Percentiles rank a stretch among this genome's conserved stretches.
Evolutionary conservation across 2,329 filamentous ascomycete species (phyloP).

Genomic region (Capronia coronata): DNA sequence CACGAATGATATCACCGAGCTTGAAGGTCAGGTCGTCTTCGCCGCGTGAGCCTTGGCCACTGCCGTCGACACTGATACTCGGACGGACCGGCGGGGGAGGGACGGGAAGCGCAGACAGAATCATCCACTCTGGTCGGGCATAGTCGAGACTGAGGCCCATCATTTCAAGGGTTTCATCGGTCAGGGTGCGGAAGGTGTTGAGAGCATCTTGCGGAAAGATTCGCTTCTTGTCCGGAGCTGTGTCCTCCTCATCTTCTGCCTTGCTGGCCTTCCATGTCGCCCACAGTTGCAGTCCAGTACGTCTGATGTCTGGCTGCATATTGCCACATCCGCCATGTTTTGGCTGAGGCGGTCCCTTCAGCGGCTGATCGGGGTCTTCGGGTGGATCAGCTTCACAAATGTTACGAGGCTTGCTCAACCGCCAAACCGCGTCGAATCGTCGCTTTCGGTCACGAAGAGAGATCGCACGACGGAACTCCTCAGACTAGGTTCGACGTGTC

Average conservation of each 20-base stretch:
- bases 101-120: slow-evolving; percentile 88
- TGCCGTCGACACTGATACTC: slow-evolving; percentile 95
- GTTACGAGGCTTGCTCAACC: slow-evolving; percentile 81
- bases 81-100: slow-evolving; percentile 92
- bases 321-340: slow-evolving; percentile 90
- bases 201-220: slow-evolving; percentile 81
- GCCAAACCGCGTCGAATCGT: slow-evolving; percentile 89
- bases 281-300: slow-evolving; percentile 76
- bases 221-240: slow-evolving; percentile 66
- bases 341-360: slow-evolving; percentile 48
- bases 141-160: slow-evolving; percentile 94
- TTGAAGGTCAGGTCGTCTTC: slow-evolving; percentile 99
- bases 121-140: slow-evolving; percentile 96
- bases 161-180: slow-evolving; percentile 70
- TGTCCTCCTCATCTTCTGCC: slow-evolving; percentile 64
- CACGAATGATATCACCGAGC: slow-evolving; percentile 93
- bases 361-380: slow-evolving; percentile 60
- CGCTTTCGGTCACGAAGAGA: slow-evolving; percentile 84
- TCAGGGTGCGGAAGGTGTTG: slow-evolving; percentile 79
- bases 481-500: slow-evolving; percentile 8
- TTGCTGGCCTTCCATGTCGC: slow-evolving; percentile 66
- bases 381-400: slow-evolving; percentile 74
- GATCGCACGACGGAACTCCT: slow-evolving; percentile 69
- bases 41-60: slow-evolving; percentile 81
- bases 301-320: slow-evolving; percentile 76